A percentile compares a stretch with the other conserved stretches of the same genome.
Evolutionary conservation across 139 green algal genomes (phyloP).

Genomic region (Trebouxia sp.): DNA sequence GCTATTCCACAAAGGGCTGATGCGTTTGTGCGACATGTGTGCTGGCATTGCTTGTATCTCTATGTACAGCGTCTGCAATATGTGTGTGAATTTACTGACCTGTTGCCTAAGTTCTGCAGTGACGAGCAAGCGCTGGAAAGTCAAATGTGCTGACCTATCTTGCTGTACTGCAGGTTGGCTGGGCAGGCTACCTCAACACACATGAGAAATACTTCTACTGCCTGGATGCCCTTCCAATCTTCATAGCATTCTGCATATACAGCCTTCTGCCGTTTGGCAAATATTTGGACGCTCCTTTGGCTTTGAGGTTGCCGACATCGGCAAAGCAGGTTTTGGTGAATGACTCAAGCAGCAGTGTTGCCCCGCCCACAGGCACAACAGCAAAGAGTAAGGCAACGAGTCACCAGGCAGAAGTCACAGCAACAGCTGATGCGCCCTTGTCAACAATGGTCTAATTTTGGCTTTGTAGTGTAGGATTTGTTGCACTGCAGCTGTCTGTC

Average conservation of each 20-base stretch:
- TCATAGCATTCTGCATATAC: constrained; percentile 2
- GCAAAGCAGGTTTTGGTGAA: neutral
- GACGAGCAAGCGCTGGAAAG: too few species aligned
- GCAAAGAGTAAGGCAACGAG: neutral
- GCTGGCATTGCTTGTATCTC: too few species aligned
- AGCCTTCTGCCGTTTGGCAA: neutral
- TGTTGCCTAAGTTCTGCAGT: too few species aligned
- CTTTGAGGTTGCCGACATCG: neutral
- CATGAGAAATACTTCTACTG: neutral
- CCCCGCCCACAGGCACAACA: neutral
- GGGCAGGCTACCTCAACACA: neutral
- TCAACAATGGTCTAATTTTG: neutral
- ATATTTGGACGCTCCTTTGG: neutral
- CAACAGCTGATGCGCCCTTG: too few species aligned
- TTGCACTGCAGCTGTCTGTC: too few species aligned
- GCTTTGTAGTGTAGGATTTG: neutral
- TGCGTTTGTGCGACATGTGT: too few species aligned
- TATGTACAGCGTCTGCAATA: too few species aligned
- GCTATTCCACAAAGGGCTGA: too few species aligned
- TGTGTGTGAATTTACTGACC: too few species aligned
- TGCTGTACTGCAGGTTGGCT: neutral
- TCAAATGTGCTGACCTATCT: too few species aligned
- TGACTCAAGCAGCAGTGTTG: neutral
- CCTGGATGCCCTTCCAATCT: constrained; percentile 10
- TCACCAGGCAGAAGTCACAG: too few species aligned